Evolutionary conservation across 2,329 filamentous ascomycete genomes (phyloP), one percentile per base, ranked within the genome.

Genomic region (Fusarium nygamai): DNA sequence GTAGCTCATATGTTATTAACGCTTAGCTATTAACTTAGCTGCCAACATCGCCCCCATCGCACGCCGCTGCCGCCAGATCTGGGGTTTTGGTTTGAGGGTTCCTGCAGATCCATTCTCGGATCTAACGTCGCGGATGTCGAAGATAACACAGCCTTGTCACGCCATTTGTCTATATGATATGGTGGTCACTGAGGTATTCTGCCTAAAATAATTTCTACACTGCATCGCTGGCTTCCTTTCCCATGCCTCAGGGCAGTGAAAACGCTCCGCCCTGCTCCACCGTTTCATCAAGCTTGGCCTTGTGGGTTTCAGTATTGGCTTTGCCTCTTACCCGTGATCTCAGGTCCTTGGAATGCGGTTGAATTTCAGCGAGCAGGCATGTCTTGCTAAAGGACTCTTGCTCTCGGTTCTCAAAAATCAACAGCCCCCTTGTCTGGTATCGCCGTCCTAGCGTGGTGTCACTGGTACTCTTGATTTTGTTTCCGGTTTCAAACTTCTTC

Each of bases 81-180:
- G 72, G 71, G 70, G 70, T 73, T 73, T 73, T 62, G 66, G 50
- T 48, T 54, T 43, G 71, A 73, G 72, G 72, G 76, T 78, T 78
- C 76, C 75, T 78, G 76, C 76, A 78, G 74, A 76, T 72, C 65
- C 61, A 51, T 41, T 39, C 53, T 74, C 67, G 68, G 73, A 71
- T 76, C 71, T 66, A 76, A 67, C 71, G 58, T 69, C 27, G 39
- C 48, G 43, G 39, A 27, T 39, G n/a, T 27, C 39, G 53, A 43
- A 61, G 46, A 71, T 48, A 63, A 53, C 57, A 73, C 65, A 60
- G 56, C 60, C 65, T 53, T 57, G 53, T n/a, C 54, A 36, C 54
- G 56, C 38, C 47, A 61, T 73, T 41, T 59, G n/a, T 54, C 24
- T 29, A 54, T 29, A 59, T 33, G 22, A 33, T 22, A 57, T 47